phyloP scores from a whole-genome alignment of 1,139 yeast genomes.

The Candida labiduridarum region DNA sequence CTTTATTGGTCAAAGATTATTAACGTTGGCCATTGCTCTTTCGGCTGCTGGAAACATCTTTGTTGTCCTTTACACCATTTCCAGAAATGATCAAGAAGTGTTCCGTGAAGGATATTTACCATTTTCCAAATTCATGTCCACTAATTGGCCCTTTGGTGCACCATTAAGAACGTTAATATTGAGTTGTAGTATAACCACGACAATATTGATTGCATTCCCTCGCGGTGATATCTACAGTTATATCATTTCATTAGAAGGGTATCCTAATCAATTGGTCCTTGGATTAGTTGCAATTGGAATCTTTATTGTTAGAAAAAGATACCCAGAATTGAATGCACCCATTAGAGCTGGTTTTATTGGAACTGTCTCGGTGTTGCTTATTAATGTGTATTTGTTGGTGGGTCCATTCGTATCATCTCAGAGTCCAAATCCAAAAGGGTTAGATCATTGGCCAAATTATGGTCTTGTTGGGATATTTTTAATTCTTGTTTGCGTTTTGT shows the following conservation, averaged over 20 bases:
- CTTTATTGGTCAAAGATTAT: conserved; percentile 51
- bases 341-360: conserved; percentile 52
- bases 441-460: conserved; percentile 55
- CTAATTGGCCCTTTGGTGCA: conserved; percentile 58
- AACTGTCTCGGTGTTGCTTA: conserved; percentile 39
- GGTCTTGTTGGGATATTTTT: conserved; percentile 41
- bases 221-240: conserved; percentile 80
- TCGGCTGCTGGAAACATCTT: conserved; percentile 66
- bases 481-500: conserved; percentile 36
- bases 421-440: conserved; percentile 43
- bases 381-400: conserved; percentile 43
- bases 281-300: conserved; percentile 54
- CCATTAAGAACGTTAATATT: conserved; percentile 52
- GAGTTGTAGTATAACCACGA: conserved; percentile 37
- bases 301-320: conserved; percentile 48
- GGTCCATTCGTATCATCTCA: conserved; percentile 49
- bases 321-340: conserved; percentile 52
- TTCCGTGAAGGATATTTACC: conserved; percentile 67
- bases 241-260: conserved; percentile 72
- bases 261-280: conserved; percentile 59
- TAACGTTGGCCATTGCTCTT: conserved; percentile 58
- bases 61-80: conserved; percentile 60
- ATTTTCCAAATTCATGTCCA: conserved; percentile 51
- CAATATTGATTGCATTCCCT: conserved; percentile 62
- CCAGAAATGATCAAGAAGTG: conserved; percentile 65